Conservation (phyloP, 2,329 filamentous ascomycete genomes). For the Colletotrichum abscissum region DNA sequence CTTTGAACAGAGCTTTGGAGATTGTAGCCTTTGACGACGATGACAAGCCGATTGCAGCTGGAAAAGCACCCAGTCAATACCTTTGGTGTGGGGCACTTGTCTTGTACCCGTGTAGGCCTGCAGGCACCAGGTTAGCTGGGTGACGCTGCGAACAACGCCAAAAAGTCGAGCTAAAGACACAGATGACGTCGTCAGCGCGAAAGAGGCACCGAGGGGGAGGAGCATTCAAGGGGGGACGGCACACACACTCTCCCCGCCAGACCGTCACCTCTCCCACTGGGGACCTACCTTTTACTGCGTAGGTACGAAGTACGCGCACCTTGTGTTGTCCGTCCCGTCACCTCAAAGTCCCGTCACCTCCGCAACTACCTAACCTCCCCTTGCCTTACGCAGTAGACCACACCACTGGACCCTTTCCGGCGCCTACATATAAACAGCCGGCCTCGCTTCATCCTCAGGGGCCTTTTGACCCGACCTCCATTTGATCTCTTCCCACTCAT, state of each 20-base stretch:
- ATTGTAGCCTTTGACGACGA: slow-evolving; percentile 17
- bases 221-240: neutral
- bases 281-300: neutral
- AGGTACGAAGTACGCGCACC: neutral
- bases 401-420: slow-evolving; percentile 6
- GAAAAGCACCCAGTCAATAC: slow-evolving; percentile 3
- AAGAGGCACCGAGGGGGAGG: slow-evolving; percentile 32
- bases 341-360: slow-evolving; percentile 28
- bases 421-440: slow-evolving; percentile 32
- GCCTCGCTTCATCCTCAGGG: slow-evolving; percentile 20
- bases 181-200: slow-evolving; percentile 37
- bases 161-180: slow-evolving; percentile 32
- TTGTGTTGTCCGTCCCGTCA: slow-evolving; percentile 1
- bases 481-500: slow-evolving; percentile 8
- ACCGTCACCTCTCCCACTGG: slow-evolving; percentile 1
- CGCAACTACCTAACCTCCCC: slow-evolving; percentile 23
- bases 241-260: neutral
- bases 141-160: slow-evolving; percentile 34
- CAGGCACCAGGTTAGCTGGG: slow-evolving; percentile 25
- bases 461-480: neutral
- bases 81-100: slow-evolving; percentile 2
- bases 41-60: neutral
- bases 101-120: slow-evolving; percentile 11
- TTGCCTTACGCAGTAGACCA: neutral
- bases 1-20: slow-evolving; percentile 8